A percentile compares a stretch with the other conserved stretches of the same genome.
These are phyloP conservation scores for Jaapia argillacea DNA, from an alignment of 768 basidiomycete genomes.

Conservation along the genomic window DNA sequence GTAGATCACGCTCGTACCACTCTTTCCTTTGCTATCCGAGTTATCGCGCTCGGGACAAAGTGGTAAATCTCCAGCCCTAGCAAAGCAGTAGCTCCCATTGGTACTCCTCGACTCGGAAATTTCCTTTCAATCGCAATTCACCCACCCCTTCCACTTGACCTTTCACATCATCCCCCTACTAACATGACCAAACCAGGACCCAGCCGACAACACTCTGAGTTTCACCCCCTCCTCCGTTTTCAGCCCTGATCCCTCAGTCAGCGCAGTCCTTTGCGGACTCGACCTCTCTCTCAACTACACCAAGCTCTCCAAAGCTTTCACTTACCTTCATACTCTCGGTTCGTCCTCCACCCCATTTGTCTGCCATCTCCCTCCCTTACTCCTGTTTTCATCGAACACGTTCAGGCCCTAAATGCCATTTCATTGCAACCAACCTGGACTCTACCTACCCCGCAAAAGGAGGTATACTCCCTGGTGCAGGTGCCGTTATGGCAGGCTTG, in stretches of 20 bases:
- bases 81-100: too few species aligned
- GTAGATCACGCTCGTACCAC: too few species aligned
- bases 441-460: constrained; percentile 78
- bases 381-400: too few species aligned
- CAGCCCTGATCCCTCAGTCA: constrained; percentile 65
- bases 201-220: constrained; percentile 68
- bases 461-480: constrained; percentile 75
- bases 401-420: constrained; percentile 27
- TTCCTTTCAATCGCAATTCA: too few species aligned
- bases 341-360: too few species aligned
- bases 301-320: constrained; percentile 87
- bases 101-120: too few species aligned
- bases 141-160: not conserved
- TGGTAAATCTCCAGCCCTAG: too few species aligned
- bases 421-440: constrained; percentile 89
- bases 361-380: too few species aligned
- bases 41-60: too few species aligned
- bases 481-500: constrained; percentile 76
- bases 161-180: not conserved
- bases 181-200: constrained; percentile 65
- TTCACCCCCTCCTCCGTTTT: constrained; percentile 63
- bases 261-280: constrained; percentile 91
- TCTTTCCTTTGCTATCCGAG: too few species aligned
- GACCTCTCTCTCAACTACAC: constrained; percentile 87
- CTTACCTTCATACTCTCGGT: constrained; percentile 74